Evolutionary conservation across 1,284 basidiomycete genomes (phyloP).

Genomic region (Phenoliferia sp.): DNA sequence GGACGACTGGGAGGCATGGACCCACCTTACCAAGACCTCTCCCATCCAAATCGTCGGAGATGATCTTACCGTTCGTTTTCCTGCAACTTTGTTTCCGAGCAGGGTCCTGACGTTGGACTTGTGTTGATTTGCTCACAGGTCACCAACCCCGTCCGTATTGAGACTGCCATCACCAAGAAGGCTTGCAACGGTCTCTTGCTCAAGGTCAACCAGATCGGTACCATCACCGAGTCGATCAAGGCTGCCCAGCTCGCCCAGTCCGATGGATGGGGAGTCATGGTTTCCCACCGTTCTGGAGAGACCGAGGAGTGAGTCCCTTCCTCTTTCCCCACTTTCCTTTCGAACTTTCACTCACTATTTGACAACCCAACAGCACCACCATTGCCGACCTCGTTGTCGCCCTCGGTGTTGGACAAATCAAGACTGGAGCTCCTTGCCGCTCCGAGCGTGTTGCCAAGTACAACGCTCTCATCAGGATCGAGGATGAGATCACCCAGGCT

Average conservation of each 20-base stretch:
- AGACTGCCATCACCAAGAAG: constrained; percentile 99
- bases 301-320: constrained; percentile 37
- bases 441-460: constrained; percentile 37
- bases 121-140: constrained; percentile 74
- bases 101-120: constrained; percentile 13
- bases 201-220: constrained; percentile 83
- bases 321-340: background rate
- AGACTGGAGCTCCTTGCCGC: constrained; percentile 64
- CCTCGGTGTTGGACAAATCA: constrained; percentile 91
- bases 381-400: constrained; percentile 96
- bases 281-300: constrained; percentile 97
- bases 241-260: constrained; percentile 95
- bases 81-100: background rate
- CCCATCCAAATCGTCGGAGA: constrained; percentile 53
- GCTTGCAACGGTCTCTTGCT: constrained; percentile 98
- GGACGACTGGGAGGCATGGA: constrained; percentile 85
- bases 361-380: constrained; percentile 72
- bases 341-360: background rate
- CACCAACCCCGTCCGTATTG: constrained; percentile 96
- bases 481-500: constrained; percentile 35
- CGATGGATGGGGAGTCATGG: constrained; percentile 98
- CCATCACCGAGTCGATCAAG: constrained; percentile 97
- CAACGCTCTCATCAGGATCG: constrained; percentile 38
- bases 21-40: constrained; percentile 73
- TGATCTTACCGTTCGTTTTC: background rate